Evolutionary conservation across 176 grass and related monocot species (phyloP).

Genomic region (Oryza glaberrima): DNA sequence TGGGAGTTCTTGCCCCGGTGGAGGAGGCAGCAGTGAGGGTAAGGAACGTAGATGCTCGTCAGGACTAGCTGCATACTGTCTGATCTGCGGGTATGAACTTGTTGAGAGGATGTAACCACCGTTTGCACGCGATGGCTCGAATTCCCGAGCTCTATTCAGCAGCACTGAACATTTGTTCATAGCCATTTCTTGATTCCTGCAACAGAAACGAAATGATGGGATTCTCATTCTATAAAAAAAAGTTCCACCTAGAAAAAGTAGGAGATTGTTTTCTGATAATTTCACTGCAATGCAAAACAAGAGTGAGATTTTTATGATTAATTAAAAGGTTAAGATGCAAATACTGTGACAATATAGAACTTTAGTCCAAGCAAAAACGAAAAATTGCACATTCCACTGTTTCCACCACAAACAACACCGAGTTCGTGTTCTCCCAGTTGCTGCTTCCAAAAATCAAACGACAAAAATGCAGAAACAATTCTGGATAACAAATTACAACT

Average conservation of each 20-base stretch:
- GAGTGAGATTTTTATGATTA: no score
- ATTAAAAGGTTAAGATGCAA: not conserved
- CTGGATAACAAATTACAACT: not conserved
- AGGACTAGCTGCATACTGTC: conserved; percentile 12
- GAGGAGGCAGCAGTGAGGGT: not conserved
- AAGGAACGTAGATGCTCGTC: conserved; percentile 40
- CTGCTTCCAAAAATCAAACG: conserved; percentile 6
- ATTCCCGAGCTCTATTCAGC: conserved; percentile 12
- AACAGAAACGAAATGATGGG: not conserved
- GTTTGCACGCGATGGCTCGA: conserved; percentile 29
- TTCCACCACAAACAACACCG: not conserved
- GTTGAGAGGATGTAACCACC: conserved; percentile 35
- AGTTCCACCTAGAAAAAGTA: not conserved
- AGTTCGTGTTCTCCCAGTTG: conserved; percentile 1
- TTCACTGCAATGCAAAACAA: no score
- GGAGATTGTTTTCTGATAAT: not conserved
- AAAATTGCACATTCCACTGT: not conserved
- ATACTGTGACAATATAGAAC: not conserved
- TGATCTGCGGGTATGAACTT: not conserved
- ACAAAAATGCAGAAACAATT: not conserved
- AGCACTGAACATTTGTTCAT: conserved; percentile 41
- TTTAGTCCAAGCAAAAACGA: not conserved
- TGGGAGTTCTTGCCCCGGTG: not conserved
- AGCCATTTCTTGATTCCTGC: conserved; percentile 44
- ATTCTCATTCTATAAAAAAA: conserved; percentile 3